Evolutionary conservation across 192 early-diverging fungal genomes (phyloP), one percentile per base, ranked within the genome.

Genomic region (Coemansia sp.): DNA sequence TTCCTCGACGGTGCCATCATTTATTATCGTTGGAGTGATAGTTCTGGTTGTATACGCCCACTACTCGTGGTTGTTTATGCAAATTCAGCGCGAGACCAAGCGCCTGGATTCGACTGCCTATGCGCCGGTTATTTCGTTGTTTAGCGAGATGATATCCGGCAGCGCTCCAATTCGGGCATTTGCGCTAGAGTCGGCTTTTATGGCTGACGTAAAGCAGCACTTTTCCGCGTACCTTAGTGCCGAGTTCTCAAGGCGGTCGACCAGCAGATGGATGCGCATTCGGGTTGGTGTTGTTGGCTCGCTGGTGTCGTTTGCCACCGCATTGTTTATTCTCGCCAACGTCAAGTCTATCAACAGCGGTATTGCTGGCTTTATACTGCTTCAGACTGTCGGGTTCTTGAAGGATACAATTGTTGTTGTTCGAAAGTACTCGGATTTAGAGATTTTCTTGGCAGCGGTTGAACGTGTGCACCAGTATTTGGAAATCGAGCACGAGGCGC

Each of bases 401-500:
- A 75, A 82, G n/a, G 85, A 86, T 42, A 70, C 90, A 51, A 69
- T 87, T 7, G 91, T 88, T 85, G 60, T 88, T 25, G 82, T 95
- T 44, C 85, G 92, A 38, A 79, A 68, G 56, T 90, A 89, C 66
- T 82, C 86, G 37, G 64, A 84, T 50, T 85, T 93, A 66, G 92
- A 95, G 74, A 85, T 93, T 78, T 78, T 81, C 20, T 66, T 93
- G 76, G 91, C 91, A 56, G 74, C 86, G 14, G 86, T 93, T 42
- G 94, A 95, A 68, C 84, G 93, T 40, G 82, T 92, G 5, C 62
- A 82, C 9, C 92, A 95, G 69, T 94, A 93, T 63, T 61, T 89
- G 59, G 59, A 82, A 5, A 81, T 95, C 64, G 92, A 92, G 17
- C 87, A 94, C 60, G 93, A 97, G 61, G 81, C 87, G 0, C 48